Base-by-base conservation (phyloP, 257 asterid species). In the Fraxinus americana region DNA sequence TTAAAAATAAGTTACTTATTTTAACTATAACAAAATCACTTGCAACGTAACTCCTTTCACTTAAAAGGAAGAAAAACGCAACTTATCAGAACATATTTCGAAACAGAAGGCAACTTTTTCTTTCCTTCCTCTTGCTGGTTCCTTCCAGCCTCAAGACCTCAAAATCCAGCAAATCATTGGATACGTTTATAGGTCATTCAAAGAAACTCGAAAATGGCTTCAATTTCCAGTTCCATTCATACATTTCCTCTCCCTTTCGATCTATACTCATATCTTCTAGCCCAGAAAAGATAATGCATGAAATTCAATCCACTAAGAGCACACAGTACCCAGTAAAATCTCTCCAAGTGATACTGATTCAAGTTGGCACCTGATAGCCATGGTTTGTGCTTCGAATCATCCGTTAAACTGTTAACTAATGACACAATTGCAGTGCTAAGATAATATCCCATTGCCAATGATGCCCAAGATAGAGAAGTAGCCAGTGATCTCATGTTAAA, bases 321-420 rank as follows among this genome's bases (percentile, higher is more conserved):
- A 72, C 87, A 85, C 89, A 87, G 81, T 34, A 87, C 76, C 91
- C 89, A 85, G 70, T 87, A 87, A 67, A 87, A 87, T 27, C 84
- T 63, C 1, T 87, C 89, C 52, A 43, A 43, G 52, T 12, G 52
- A 43, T 43, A 43, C 52, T 43, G 52, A 43, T 43, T 43, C 17
- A 43, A 43, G 52, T 43, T 43, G 17, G 52, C 52, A 11, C 52
- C 52, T 43, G 52, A 11, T 43, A 43, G 52, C 52, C 52, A 43
- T 48, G 88, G 75, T 27, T 50, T 71, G 41, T 83, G 78, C 32
- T 59, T 59, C 2, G 88, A 80, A 30, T 35, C 77, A 10, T 84
- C 80, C 4, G 91, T 85, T 9, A 82, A 81, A 23, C 86, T 76
- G 30, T 88, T 83, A 29, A 85, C 86, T 1, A 88, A 39, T 1